phyloP scores from a whole-genome alignment of 257 asterid genomes.

The Salvia hispanica region DNA sequence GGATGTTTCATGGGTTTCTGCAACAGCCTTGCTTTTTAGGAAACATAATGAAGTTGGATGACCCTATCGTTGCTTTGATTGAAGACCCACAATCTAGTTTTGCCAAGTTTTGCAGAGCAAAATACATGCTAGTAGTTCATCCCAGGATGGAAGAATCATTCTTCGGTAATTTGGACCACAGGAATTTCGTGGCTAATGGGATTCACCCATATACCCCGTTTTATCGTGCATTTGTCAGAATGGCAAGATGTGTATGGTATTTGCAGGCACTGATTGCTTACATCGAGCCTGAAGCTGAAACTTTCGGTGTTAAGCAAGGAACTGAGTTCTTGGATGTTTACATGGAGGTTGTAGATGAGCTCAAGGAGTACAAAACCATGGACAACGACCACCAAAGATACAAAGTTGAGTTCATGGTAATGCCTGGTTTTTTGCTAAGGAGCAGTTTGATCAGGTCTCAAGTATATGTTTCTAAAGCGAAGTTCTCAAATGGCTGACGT shows the following conservation, averaged over 20 bases:
- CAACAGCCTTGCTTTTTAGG: conserved; percentile 37
- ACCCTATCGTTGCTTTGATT: conserved; percentile 59
- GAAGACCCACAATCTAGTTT: conserved; percentile 67
- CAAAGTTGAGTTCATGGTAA: conserved; percentile 79
- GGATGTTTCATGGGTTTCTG: conserved; percentile 62
- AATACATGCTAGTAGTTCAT: conserved; percentile 70
- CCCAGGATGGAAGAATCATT: conserved; percentile 70
- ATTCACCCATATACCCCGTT: conserved; percentile 73
- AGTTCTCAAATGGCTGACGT: conserved; percentile 25
- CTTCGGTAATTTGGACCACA: conserved; percentile 73
- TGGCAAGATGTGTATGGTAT: conserved; percentile 83
- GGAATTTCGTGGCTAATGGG: conserved; percentile 59
- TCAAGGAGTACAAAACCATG: conserved; percentile 44
- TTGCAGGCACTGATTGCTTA: conserved; percentile 58
- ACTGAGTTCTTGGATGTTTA: conserved; percentile 53
- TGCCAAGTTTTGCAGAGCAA: conserved; percentile 67
- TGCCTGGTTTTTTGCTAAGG: conserved; percentile 73
- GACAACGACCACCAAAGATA: conserved; percentile 40
- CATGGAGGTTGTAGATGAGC: conserved; percentile 69
- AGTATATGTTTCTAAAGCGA: conserved; percentile 59
- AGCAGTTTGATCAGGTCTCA: conserved; percentile 58
- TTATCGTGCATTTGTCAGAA: conserved; percentile 67
- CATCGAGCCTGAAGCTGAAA: conserved; percentile 48
- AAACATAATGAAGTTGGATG: conserved; percentile 50
- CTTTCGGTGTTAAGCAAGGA: conserved; percentile 61